These are phyloP conservation scores for Colletotrichum gigasporum DNA, from an alignment of 2,329 filamentous ascomycete species.

Conservation along the genomic window DNA sequence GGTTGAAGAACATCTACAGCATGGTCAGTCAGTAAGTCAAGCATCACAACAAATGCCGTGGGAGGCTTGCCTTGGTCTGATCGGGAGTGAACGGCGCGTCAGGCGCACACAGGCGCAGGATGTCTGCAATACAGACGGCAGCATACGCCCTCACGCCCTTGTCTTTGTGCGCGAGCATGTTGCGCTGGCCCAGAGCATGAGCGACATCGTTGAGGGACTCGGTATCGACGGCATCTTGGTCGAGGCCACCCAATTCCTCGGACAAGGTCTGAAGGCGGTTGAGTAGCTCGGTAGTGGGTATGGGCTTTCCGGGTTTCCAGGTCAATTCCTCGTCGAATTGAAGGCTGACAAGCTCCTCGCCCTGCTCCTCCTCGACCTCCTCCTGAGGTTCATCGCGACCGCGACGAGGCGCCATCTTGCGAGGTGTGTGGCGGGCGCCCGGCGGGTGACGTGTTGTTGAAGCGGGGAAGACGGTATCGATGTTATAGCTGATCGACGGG, in stretches of 20 bases:
- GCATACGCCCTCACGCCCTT: conserved; percentile 90
- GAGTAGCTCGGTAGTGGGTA: conserved; percentile 83
- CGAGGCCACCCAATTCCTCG: conserved; percentile 84
- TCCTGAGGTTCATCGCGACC: conserved; percentile 29
- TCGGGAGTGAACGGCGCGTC: conserved; percentile 92
- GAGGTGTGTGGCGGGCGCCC: conserved; percentile 16
- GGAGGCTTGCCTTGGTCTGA: conserved; percentile 80
- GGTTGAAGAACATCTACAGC: conserved; percentile 85
- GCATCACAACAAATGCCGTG: neutral
- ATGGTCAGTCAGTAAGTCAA: conserved; percentile 10
- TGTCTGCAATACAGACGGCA: conserved; percentile 90
- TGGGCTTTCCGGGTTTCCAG: conserved; percentile 91
- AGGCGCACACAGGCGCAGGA: conserved; percentile 90
- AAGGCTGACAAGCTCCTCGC: conserved; percentile 56
- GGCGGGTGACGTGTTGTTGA: conserved; percentile 25
- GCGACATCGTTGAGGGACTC: conserved; percentile 87
- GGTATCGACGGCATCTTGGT: conserved; percentile 86
- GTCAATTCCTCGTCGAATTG: conserved; percentile 87
- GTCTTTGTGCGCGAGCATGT: conserved; percentile 91
- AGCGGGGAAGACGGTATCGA: conserved; percentile 30
- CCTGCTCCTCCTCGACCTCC: conserved; percentile 32
- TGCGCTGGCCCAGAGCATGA: conserved; percentile 83
- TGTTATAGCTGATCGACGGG: conserved; percentile 18
- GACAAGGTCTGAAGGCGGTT: conserved; percentile 82
- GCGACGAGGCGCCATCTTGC: conserved; percentile 30